Conservation (phyloP, 75 land plant species). For the Isoetes taiwanensis region DNA sequence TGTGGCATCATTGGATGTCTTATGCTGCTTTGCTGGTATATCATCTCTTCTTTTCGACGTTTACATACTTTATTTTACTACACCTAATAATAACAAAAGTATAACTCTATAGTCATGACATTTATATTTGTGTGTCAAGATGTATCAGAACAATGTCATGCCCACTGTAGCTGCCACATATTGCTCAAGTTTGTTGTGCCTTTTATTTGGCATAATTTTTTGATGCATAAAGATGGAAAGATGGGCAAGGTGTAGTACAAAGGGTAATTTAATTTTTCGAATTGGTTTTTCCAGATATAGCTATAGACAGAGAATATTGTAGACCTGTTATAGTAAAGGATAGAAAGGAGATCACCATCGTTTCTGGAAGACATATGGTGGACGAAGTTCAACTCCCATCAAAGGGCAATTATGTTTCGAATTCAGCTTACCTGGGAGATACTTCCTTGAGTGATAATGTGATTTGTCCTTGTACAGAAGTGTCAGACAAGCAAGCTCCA, state of each 20-base stretch:
- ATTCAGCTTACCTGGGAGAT: slow-evolving; percentile 11
- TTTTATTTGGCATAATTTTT: too few relatives aligned
- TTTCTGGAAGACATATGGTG: slow-evolving; percentile 21
- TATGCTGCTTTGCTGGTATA: slow-evolving; percentile 20
- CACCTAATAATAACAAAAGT: too few relatives aligned
- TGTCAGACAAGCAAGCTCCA: not conserved
- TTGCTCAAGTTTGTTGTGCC: not conserved
- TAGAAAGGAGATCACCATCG: slow-evolving; percentile 16
- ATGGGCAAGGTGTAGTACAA: too few relatives aligned
- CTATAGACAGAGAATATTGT: slow-evolving; percentile 16
- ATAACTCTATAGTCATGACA: too few relatives aligned
- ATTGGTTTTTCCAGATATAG: slow-evolving; percentile 14
- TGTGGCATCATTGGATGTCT: slow-evolving; percentile 19
- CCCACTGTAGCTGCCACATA: too few relatives aligned
- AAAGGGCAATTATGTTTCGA: slow-evolving; percentile 2
- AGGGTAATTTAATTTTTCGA: too few relatives aligned
- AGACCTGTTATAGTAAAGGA: slow-evolving; percentile 10
- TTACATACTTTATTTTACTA: too few relatives aligned
- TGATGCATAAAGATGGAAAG: too few relatives aligned
- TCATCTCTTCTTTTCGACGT: not conserved
- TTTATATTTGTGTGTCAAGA: too few relatives aligned
- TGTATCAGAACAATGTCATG: too few relatives aligned
- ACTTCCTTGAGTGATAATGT: not conserved
- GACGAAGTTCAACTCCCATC: slow-evolving; percentile 11
- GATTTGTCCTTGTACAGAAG: not conserved